Percentiles rank a stretch among this genome's conserved stretches.
Conservation (phyloP, 805 yeast species). For the Hanseniaspora vineae region DNA sequence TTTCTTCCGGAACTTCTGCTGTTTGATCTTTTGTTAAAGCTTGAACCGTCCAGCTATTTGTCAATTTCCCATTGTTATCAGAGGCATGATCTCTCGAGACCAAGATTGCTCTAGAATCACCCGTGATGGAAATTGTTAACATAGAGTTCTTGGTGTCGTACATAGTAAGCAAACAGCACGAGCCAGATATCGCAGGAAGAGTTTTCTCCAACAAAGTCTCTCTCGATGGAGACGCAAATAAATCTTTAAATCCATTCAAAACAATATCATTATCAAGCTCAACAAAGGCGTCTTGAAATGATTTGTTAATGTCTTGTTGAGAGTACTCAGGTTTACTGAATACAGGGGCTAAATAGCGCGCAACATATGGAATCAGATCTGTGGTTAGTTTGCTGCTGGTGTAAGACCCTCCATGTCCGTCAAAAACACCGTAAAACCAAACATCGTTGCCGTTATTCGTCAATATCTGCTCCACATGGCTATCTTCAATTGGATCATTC, state of each 20-base stretch:
- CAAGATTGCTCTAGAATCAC: slow-evolving; percentile 84
- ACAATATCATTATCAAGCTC: slow-evolving; percentile 82
- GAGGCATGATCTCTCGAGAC: neutral
- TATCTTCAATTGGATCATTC: slow-evolving; percentile 91
- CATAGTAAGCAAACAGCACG: slow-evolving; percentile 81
- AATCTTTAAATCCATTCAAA: slow-evolving; percentile 52
- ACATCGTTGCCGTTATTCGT: slow-evolving; percentile 32
- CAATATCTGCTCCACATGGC: slow-evolving; percentile 69
- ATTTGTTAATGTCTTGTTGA: slow-evolving; percentile 39
- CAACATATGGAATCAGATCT: slow-evolving; percentile 62
- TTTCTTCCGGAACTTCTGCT: slow-evolving; percentile 82
- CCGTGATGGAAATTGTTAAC: slow-evolving; percentile 86
- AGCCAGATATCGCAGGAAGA: slow-evolving; percentile 90
- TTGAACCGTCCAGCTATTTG: slow-evolving; percentile 64
- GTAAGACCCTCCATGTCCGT: slow-evolving; percentile 96
- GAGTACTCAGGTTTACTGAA: slow-evolving; percentile 7
- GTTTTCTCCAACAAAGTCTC: slow-evolving; percentile 43
- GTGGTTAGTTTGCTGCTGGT: slow-evolving; percentile 81
- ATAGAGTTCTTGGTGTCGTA: slow-evolving; percentile 64
- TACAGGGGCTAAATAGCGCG: slow-evolving; percentile 56
- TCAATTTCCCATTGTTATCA: neutral
- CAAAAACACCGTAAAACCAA: slow-evolving; percentile 92
- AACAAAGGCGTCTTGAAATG: slow-evolving; percentile 70
- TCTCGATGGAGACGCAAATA: slow-evolving; percentile 55
- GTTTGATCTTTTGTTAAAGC: slow-evolving; percentile 88